These are phyloP conservation scores for Quercus lobata DNA, from an alignment of 331 rosid species.

Conservation along the genomic window DNA sequence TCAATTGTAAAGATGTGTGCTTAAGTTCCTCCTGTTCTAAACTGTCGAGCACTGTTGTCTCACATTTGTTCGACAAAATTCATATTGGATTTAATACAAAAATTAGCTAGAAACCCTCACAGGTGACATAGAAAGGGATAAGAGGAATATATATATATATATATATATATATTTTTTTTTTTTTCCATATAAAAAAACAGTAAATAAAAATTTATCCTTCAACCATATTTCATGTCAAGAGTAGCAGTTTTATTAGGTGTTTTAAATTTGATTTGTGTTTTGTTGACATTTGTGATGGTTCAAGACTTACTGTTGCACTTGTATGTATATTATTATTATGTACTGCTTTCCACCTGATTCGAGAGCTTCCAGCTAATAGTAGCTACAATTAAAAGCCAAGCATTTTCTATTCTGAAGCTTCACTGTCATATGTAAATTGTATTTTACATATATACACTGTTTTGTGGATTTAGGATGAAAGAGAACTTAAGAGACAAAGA, in stretches of 20 bases:
- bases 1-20: too few species aligned
- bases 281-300: not conserved
- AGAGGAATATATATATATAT: too few species aligned
- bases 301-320: too few species aligned
- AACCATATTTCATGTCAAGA: not conserved
- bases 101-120: not conserved
- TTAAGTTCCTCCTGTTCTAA: too few species aligned
- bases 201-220: not conserved
- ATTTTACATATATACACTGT: not conserved
- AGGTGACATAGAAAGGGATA: not conserved
- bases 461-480: conserved; percentile 71
- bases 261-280: not conserved
- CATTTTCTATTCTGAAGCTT: not conserved
- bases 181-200: too few species aligned
- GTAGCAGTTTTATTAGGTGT: not conserved
- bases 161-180: too few species aligned
- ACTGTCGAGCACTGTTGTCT: too few species aligned
- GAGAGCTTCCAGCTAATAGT: too few species aligned
- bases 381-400: not conserved
- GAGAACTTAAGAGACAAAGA: conserved; percentile 90
- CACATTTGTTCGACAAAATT: too few species aligned
- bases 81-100: not conserved
- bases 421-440: not conserved
- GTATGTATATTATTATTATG: too few species aligned
- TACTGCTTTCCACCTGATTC: too few species aligned